Base-by-base conservation (phyloP, 345 rosid species). In the Eucalyptus regnans region DNA sequence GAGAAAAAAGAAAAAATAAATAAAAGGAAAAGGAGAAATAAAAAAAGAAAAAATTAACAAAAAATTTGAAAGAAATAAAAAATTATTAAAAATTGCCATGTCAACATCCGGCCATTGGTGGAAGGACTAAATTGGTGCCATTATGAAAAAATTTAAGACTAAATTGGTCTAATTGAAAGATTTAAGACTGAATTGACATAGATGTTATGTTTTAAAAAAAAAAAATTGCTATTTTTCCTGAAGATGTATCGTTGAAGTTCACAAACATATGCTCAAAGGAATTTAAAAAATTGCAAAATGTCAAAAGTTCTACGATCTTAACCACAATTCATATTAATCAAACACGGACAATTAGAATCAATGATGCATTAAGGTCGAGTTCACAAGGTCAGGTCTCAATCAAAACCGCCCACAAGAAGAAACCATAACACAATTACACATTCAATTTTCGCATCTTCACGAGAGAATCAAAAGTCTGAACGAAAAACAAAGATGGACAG, bases 61-160 rank as follows among this genome's bases (percentile, higher is more conserved):
- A 20, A 20, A 52, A 52, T 52, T 20, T 1, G 22, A 52, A 18
- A 52, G 2, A 52, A 52, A 52, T 52, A 52, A 7, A 52, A 52
- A 52, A 20, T 52, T 52, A 52, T 52, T 52, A 18, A 52, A 52
- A 52, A 52, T 52, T 1, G 25, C 2, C 10, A 52, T 52, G 25
- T 20, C 2, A 20, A 4, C 25, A 0, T 52, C 1, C 2, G 0
- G 1, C 25, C 0, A 52, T 52, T 0, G 1, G 2, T 0, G 2
- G 0, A 20, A 20, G 58, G 58, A 52, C 1, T 20, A 1, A 18
- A 52, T 52, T 52, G 2, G 25, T 52, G 58, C 25, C 10, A 52
- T 4, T 8, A 0, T 20, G 2, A 20, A 52, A 52, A 52, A 2
- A 52, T 16, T 51, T 51, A 51, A 1, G 5, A 52, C 10, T 18